phyloP scores from a whole-genome alignment of 768 basidiomycete species.

The Phanerochaete carnosa region DNA sequence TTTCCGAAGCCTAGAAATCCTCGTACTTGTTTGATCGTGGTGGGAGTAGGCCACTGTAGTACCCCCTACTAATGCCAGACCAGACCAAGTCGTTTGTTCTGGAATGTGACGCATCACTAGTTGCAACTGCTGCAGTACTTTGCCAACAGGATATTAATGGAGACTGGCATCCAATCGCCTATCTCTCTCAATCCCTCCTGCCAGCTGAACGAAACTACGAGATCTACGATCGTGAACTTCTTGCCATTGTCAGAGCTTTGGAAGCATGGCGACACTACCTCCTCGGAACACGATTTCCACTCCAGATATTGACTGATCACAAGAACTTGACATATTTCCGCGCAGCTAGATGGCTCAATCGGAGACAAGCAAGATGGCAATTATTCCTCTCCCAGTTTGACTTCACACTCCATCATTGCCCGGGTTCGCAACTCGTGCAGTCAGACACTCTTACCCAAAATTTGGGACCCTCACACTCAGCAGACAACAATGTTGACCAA shows the following conservation, averaged over 20 bases:
- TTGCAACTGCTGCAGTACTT: conserved; percentile 27
- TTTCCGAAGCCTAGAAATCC: conserved; percentile 16
- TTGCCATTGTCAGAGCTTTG: conserved; percentile 28
- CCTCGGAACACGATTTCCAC: conserved; percentile 8
- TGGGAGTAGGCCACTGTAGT: conserved; percentile 7
- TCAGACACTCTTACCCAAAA: conserved; percentile 10
- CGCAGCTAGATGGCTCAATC: conserved; percentile 22
- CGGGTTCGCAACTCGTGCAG: conserved; percentile 1
- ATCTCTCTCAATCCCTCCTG: conserved; percentile 8
- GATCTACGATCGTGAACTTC: conserved; percentile 35
- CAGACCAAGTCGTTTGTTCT: conserved; percentile 8
- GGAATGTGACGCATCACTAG: conserved; percentile 20
- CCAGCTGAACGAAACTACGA: conserved; percentile 28
- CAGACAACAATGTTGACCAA: background rate
- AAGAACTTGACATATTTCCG: conserved; percentile 29
- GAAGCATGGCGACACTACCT: conserved; percentile 26
- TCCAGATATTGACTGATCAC: conserved; percentile 28
- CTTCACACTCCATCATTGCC: conserved; percentile 8
- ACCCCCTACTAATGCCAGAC: conserved; percentile 17
- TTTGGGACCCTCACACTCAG: background rate
- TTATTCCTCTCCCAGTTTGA: conserved; percentile 16
- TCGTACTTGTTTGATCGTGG: conserved; percentile 21
- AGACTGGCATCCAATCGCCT: conserved; percentile 12
- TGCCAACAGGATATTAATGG: conserved; percentile 20
- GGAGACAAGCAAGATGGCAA: conserved; percentile 31